phyloP scores from a whole-genome alignment of 371 early-diverging fungal species.

The Syncephalis plumigaleata region DNA sequence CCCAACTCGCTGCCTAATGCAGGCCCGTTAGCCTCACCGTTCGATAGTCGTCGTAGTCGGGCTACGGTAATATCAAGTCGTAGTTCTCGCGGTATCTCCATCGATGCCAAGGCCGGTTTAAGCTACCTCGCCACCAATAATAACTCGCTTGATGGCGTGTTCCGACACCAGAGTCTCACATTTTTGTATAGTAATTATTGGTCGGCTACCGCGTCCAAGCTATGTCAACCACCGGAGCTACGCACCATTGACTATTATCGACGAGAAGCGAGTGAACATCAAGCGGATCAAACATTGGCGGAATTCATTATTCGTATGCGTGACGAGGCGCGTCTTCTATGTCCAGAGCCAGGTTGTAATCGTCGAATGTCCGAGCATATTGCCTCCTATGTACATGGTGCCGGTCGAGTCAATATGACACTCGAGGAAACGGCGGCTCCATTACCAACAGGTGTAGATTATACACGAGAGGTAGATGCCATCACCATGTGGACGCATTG shows the following conservation, averaged over 20 bases:
- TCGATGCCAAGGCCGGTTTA: conserved; percentile 33
- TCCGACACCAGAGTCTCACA: conserved; percentile 33
- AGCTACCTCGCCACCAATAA: conserved; percentile 34
- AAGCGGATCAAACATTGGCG: conserved; percentile 69
- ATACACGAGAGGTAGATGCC: conserved; percentile 31
- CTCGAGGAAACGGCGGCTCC: conserved; percentile 31
- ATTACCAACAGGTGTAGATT: conserved; percentile 37
- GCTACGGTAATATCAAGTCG: background rate
- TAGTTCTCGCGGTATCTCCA: conserved; percentile 11
- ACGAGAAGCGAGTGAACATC: conserved; percentile 36
- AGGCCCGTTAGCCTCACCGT: background rate
- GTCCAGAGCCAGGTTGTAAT: conserved; percentile 47
- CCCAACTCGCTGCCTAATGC: too few relatives aligned
- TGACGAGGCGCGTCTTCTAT: conserved; percentile 36
- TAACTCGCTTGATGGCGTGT: conserved; percentile 26
- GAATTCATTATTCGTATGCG: conserved; percentile 69
- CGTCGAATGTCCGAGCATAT: conserved; percentile 54
- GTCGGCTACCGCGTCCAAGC: conserved; percentile 27
- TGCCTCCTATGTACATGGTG: conserved; percentile 70
- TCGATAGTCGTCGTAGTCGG: background rate
- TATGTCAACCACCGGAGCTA: conserved; percentile 55
- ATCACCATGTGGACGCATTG: conserved; percentile 79
- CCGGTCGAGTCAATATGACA: conserved; percentile 56
- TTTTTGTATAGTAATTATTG: conserved; percentile 28
- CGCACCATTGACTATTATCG: conserved; percentile 65